These are phyloP conservation scores for Phycomyces nitens DNA, from an alignment of 192 early-diverging fungal genomes.

Conservation along the genomic window DNA sequence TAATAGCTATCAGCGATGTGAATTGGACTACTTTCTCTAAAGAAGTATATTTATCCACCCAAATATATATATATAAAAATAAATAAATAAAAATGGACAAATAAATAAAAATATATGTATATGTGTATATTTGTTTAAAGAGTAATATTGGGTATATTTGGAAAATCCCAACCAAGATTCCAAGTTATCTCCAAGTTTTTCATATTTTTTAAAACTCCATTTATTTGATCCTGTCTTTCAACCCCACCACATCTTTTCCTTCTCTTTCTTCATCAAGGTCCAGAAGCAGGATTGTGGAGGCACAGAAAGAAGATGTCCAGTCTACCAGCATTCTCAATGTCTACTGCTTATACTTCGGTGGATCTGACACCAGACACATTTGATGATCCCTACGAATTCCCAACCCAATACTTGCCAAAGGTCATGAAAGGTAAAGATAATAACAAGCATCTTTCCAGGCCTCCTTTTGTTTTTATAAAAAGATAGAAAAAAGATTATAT, in stretches of 20 bases:
- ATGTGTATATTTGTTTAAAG: no score
- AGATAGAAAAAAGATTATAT: neutral
- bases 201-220: no score
- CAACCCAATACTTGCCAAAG: constrained; percentile 5
- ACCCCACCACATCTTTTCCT: no score
- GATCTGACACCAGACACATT: constrained; percentile 10
- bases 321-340: neutral
- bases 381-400: constrained; percentile 18
- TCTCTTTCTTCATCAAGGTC: no score
- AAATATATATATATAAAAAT: neutral
- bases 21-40: constrained; percentile 72
- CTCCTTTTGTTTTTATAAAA: no score
- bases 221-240: no score
- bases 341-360: constrained; percentile 5
- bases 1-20: constrained; percentile 78
- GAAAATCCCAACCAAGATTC: no score
- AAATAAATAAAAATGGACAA: no score
- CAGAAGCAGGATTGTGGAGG: no score
- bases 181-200: no score
- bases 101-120: no score
- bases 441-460: neutral
- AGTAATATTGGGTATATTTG: no score
- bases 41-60: neutral
- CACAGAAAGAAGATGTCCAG: neutral
- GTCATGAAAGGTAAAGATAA: constrained; percentile 16